A percentile compares a stretch with the other conserved stretches of the same genome.
Evolutionary conservation across 78 protist genomes (phyloP).

Genomic region (Speleostelium caveatum): DNA sequence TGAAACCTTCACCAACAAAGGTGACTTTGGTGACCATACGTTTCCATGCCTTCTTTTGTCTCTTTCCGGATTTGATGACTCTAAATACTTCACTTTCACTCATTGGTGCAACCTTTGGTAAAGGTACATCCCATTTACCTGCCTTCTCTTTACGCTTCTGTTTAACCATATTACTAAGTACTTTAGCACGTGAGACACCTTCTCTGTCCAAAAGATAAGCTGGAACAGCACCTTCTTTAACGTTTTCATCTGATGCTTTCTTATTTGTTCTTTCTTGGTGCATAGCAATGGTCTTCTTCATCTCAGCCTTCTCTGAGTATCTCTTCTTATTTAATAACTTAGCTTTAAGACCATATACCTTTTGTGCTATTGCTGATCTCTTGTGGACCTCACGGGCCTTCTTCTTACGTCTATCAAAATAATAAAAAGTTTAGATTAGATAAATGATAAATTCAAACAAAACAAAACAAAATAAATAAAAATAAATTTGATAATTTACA

Average conservation of each 20-base stretch:
- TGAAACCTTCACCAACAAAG: slow-evolving; percentile 98
- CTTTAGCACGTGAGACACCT: slow-evolving; percentile 96
- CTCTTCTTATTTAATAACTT: slow-evolving; percentile 95
- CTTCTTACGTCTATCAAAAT: slow-evolving; percentile 90
- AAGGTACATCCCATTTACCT: slow-evolving; percentile 99
- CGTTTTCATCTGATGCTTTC: slow-evolving; percentile 88
- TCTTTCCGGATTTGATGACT: slow-evolving; percentile 96
- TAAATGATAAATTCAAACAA: neutral
- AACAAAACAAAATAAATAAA: neutral
- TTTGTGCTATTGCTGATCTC: slow-evolving; percentile 91
- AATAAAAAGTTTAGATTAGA: neutral
- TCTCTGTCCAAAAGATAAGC: slow-evolving; percentile 98
- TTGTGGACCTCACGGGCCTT: slow-evolving; percentile 95
- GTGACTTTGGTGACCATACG: slow-evolving; percentile 99
- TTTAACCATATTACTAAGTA: slow-evolving; percentile 97
- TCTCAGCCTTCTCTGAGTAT: slow-evolving; percentile 96
- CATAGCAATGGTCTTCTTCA: slow-evolving; percentile 95
- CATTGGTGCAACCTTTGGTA: slow-evolving; percentile 96
- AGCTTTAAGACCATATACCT: slow-evolving; percentile 95
- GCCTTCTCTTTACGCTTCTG: slow-evolving; percentile 99
- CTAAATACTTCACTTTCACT: slow-evolving; percentile 98
- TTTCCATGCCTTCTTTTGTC: slow-evolving; percentile 98
- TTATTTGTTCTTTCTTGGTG: slow-evolving; percentile 94
- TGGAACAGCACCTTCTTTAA: slow-evolving; percentile 98
- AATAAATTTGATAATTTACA: slow-evolving; percentile 52